These are phyloP conservation scores for Comarum palustre DNA, from an alignment of 306 rosid genomes.

Conservation along the genomic window DNA sequence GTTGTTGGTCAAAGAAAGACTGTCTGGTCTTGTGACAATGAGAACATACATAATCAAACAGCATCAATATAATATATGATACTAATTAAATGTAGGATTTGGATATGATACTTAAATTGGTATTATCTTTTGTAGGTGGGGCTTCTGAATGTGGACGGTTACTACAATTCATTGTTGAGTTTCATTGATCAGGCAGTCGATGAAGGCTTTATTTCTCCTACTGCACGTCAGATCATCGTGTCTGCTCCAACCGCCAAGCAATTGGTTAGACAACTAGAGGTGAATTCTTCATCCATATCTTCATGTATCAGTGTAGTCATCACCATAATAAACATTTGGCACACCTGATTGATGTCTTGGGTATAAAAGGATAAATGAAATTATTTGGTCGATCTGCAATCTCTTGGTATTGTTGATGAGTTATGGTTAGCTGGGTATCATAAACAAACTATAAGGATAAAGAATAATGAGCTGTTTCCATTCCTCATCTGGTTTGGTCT, in stretches of 20 bases:
- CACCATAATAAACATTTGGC: background rate
- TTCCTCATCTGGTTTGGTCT: background rate
- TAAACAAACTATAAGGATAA: background rate
- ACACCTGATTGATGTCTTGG: background rate
- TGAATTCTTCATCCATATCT: slow-evolving; percentile 10
- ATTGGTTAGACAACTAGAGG: slow-evolving; percentile 86
- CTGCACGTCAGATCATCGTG: slow-evolving; percentile 95
- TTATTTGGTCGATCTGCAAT: background rate
- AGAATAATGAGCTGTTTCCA: too few species aligned
- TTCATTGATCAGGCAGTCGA: slow-evolving; percentile 97
- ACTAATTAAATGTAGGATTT: background rate
- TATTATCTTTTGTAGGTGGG: slow-evolving; percentile 67
- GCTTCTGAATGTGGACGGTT: slow-evolving; percentile 93
- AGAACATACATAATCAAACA: slow-evolving; percentile 7
- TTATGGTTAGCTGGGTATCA: background rate
- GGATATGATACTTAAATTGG: slow-evolving; percentile 2
- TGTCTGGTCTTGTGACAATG: background rate
- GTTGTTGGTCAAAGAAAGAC: slow-evolving; percentile 46
- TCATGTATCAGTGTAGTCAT: background rate
- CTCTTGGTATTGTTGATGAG: background rate
- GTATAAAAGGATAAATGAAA: background rate
- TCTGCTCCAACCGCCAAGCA: slow-evolving; percentile 92
- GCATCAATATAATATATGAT: background rate
- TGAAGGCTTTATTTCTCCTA: slow-evolving; percentile 94
- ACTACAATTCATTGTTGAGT: slow-evolving; percentile 77